A percentile compares a stretch with the other conserved stretches of the same genome.
phyloP scores from a whole-genome alignment of 164 flowering plant genomes.

The Tinospora cordifolia region DNA sequence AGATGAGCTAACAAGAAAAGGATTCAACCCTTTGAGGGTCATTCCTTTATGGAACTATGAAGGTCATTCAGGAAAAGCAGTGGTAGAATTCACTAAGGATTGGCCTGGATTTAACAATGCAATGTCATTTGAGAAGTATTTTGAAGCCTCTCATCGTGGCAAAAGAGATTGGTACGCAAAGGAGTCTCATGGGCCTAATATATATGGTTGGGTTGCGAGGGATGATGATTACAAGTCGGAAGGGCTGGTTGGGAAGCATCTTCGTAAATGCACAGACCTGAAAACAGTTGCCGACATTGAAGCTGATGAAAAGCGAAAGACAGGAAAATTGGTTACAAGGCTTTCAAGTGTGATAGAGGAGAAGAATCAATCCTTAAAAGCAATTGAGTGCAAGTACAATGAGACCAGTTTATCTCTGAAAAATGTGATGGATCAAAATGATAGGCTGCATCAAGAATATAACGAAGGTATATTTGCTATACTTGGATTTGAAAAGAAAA shows the following conservation, averaged over 20 bases:
- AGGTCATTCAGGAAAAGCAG: conserved; percentile 69
- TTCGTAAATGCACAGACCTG: conserved; percentile 61
- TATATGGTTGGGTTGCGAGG: conserved; percentile 93
- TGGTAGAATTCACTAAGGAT: conserved; percentile 65
- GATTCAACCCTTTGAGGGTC: conserved; percentile 70
- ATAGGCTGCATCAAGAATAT: conserved; percentile 50
- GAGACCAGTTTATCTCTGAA: conserved; percentile 40
- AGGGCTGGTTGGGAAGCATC: conserved; percentile 53
- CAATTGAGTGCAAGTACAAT: conserved; percentile 39
- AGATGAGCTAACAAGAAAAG: conserved; percentile 45
- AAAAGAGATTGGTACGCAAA: conserved; percentile 52
- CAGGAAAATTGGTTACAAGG: conserved; percentile 49
- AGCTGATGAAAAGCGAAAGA: conserved; percentile 70
- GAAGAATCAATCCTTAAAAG: conserved; percentile 46
- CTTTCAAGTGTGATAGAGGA: conserved; percentile 57
- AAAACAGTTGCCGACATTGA: conserved; percentile 59
- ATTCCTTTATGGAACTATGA: conserved; percentile 59
- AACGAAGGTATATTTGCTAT: conserved; percentile 46
- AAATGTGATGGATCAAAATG: conserved; percentile 45
- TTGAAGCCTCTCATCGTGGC: conserved; percentile 68
- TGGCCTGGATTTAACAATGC: conserved; percentile 79
- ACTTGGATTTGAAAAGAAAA: neutral
- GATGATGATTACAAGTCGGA: conserved; percentile 55
- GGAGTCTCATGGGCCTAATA: conserved; percentile 26
- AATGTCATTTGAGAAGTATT: conserved; percentile 64